A percentile compares a stretch with the other conserved stretches of the same genome.
These are phyloP conservation scores for Tolypocladium tropicale DNA, from an alignment of 2,329 filamentous ascomycete genomes.

Conservation along the genomic window DNA sequence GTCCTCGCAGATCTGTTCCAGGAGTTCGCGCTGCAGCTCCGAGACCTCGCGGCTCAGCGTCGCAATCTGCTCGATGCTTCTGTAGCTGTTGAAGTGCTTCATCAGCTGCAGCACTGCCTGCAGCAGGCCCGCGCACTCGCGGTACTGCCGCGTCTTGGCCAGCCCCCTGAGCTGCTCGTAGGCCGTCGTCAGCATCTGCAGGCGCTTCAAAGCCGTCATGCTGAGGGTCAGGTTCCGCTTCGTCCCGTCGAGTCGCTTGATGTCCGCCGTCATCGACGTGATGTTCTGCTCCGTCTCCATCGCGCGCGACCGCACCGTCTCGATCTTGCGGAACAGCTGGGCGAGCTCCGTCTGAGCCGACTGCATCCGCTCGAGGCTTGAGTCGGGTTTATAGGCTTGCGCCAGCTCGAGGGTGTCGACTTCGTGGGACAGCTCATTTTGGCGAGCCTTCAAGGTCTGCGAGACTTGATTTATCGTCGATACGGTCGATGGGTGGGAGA, in stretches of 20 bases:
- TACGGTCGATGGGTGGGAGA: conserved; percentile 79
- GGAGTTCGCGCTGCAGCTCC: conserved; percentile 80
- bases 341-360: conserved; percentile 82
- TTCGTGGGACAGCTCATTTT: conserved; percentile 71
- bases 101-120: conserved; percentile 96
- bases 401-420: conserved; percentile 64
- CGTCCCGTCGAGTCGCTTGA: conserved; percentile 91
- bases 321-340: conserved; percentile 87
- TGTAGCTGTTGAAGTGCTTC: conserved; percentile 96
- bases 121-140: conserved; percentile 85
- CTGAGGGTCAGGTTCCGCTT: conserved; percentile 94
- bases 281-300: conserved; percentile 91
- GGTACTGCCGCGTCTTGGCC: conserved; percentile 79
- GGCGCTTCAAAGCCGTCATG: conserved; percentile 92
- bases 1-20: conserved; percentile 98
- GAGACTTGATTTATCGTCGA: conserved; percentile 66
- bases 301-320: conserved; percentile 79
- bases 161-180: conserved; percentile 88
- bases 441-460: conserved; percentile 60
- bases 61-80: conserved; percentile 96
- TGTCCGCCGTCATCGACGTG: conserved; percentile 97
- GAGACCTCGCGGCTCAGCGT: conserved; percentile 85
- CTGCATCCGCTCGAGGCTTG: conserved; percentile 85
- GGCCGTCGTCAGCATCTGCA: conserved; percentile 98
- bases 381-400: conserved; percentile 77